Evolutionary conservation across 306 rosid genomes (phyloP).

Genomic region (Acmispon strigosus): DNA sequence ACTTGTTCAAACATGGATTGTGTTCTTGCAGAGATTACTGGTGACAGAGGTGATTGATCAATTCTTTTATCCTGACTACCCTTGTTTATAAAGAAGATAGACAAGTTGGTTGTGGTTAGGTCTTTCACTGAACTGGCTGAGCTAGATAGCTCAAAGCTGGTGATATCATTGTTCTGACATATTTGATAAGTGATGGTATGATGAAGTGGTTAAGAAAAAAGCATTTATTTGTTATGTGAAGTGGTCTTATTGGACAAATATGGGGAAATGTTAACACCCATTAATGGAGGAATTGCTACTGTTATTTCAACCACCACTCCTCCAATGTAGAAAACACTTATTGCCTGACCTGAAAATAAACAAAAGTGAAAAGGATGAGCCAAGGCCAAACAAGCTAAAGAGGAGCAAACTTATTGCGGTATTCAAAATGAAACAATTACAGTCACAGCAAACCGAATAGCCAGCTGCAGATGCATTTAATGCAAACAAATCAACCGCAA

Average conservation of each 20-base stretch:
- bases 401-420: too few relatives aligned
- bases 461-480: too few relatives aligned
- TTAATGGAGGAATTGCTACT: neutral
- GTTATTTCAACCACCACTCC: too few relatives aligned
- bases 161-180: neutral
- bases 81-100: neutral
- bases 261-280: neutral
- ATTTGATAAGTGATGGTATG: too few relatives aligned
- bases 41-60: conserved; percentile 30
- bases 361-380: too few relatives aligned
- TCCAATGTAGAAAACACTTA: too few relatives aligned
- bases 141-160: neutral
- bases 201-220: neutral
- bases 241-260: neutral
- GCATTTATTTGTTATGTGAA: neutral
- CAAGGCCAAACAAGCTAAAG: too few relatives aligned
- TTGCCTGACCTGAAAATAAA: too few relatives aligned
- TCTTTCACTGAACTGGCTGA: neutral
- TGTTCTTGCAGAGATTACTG: conserved; percentile 85
- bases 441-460: too few relatives aligned
- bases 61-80: neutral
- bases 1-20: conserved; percentile 54
- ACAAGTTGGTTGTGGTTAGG: neutral
- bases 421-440: too few relatives aligned
- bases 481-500: too few relatives aligned